phyloP scores from a whole-genome alignment of 2,329 filamentous ascomycete genomes.

The Simplicillium aogashimaense region DNA sequence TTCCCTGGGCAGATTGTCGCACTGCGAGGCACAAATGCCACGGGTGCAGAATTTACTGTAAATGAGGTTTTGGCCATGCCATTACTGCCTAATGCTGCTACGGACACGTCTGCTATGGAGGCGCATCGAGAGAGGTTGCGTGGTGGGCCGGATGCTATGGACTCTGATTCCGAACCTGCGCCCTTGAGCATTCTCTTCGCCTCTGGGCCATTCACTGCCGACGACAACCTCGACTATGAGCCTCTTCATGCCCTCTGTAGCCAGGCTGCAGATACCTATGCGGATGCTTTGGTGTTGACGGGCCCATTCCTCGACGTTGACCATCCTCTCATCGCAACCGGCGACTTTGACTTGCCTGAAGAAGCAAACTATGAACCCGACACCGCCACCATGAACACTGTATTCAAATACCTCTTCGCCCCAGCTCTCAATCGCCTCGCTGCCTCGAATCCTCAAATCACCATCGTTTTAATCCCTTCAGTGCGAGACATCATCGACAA shows the following conservation, averaged over 20 bases:
- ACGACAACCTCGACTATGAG: slow-evolving; percentile 86
- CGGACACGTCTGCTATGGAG: slow-evolving; percentile 54
- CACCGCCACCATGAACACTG: slow-evolving; percentile 66
- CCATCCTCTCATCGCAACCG: slow-evolving; percentile 74
- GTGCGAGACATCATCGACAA: slow-evolving; percentile 73
- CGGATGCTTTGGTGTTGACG: slow-evolving; percentile 68
- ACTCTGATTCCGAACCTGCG: slow-evolving; percentile 35
- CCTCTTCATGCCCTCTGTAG: slow-evolving; percentile 73
- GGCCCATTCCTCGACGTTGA: slow-evolving; percentile 90
- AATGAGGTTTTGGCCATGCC: slow-evolving; percentile 68
- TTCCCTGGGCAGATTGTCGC: slow-evolving; percentile 95
- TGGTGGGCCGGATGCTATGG: slow-evolving; percentile 54
- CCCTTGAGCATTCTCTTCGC: slow-evolving; percentile 72
- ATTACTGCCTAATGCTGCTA: slow-evolving; percentile 64
- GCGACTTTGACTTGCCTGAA: slow-evolving; percentile 68
- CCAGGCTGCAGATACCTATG: slow-evolving; percentile 62
- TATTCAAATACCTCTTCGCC: slow-evolving; percentile 75
- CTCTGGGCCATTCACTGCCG: slow-evolving; percentile 82
- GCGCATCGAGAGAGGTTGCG: slow-evolving; percentile 59
- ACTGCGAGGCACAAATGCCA: slow-evolving; percentile 75
- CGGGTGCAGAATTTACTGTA: slow-evolving; percentile 73
- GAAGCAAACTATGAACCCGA: slow-evolving; percentile 62
- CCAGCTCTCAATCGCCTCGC: slow-evolving; percentile 62
- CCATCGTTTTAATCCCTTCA: slow-evolving; percentile 74
- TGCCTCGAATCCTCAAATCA: slow-evolving; percentile 61